Percentiles rank a stretch among this genome's conserved stretches.
Conservation (phyloP, 2,329 filamentous ascomycete genomes). For the Colletotrichum sp. region DNA sequence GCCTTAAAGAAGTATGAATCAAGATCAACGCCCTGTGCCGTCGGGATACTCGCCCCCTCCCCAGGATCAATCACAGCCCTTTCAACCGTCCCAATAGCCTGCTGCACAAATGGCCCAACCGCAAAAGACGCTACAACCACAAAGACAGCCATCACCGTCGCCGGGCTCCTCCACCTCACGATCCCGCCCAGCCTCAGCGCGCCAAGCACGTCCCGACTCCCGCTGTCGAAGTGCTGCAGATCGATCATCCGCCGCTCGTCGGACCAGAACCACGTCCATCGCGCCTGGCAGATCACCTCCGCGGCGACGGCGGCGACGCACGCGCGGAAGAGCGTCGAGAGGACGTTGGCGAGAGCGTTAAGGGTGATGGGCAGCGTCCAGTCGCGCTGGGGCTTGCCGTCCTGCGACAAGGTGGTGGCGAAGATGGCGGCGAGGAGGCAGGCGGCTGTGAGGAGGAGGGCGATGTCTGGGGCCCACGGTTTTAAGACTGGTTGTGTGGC, state of each 20-base stretch:
- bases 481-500: background rate
- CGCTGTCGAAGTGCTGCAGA: background rate
- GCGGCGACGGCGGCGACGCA: background rate
- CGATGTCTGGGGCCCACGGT: background rate
- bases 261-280: background rate
- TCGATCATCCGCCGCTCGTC: background rate
- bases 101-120: background rate
- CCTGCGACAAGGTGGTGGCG: conserved; percentile 7
- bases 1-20: background rate
- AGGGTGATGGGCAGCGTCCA: conserved; percentile 26
- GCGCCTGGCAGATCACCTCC: background rate
- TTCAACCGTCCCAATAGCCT: background rate
- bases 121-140: background rate
- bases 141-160: background rate
- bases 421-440: conserved; percentile 7
- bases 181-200: background rate
- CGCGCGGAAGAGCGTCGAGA: conserved; percentile 23
- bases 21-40: background rate
- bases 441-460: background rate
- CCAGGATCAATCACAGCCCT: fast-evolving
- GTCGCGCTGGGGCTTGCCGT: conserved; percentile 17
- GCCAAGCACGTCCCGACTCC: background rate
- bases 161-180: background rate
- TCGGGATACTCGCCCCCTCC: background rate
- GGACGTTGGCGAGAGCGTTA: conserved; percentile 24